phyloP scores from a whole-genome alignment of 1,284 basidiomycete species.

The Entoloma clypeatum region DNA sequence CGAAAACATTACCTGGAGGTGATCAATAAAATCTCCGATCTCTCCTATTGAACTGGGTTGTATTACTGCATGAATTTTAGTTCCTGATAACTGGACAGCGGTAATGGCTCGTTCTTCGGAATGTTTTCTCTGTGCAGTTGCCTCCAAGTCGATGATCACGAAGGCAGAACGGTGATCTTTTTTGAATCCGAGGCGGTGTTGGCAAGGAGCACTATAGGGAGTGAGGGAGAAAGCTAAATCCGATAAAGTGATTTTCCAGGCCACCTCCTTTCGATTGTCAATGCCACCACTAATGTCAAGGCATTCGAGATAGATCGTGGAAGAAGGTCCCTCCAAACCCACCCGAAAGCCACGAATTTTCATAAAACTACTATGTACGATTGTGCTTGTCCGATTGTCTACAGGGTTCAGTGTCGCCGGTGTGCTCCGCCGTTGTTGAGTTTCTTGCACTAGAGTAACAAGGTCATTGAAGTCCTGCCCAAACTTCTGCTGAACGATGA shows the following conservation, averaged over 20 bases:
- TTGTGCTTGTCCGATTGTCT: constrained; percentile 9
- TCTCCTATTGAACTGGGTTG: constrained; percentile 88
- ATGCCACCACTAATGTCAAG: constrained; percentile 64
- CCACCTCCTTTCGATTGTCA: constrained; percentile 38
- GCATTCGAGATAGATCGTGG: constrained; percentile 72
- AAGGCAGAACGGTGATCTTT: constrained; percentile 74
- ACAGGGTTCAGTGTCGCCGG: constrained; percentile 16
- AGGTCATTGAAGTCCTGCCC: constrained; percentile 84
- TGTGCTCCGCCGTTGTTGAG: constrained; percentile 38
- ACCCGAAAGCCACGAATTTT: constrained; percentile 77
- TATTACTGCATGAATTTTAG: constrained; percentile 86
- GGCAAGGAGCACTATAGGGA: constrained; percentile 41
- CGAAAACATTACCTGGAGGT: constrained; percentile 57
- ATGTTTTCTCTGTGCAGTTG: constrained; percentile 34
- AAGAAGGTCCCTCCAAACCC: constrained; percentile 68
- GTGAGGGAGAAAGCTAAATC: constrained; percentile 73
- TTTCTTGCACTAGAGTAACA: constrained; percentile 59
- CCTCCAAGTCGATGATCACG: constrained; percentile 71
- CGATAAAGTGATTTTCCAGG: constrained; percentile 64
- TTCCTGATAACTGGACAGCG: constrained; percentile 52
- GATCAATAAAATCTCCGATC: constrained; percentile 81
- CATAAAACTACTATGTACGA: constrained; percentile 47
- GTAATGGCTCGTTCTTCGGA: constrained; percentile 32
- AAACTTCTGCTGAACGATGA: constrained; percentile 80
- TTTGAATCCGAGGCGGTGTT: constrained; percentile 42